Evolutionary conservation across 495 filamentous ascomycete species (phyloP).

Genomic region (Lophiotrema nucula): DNA sequence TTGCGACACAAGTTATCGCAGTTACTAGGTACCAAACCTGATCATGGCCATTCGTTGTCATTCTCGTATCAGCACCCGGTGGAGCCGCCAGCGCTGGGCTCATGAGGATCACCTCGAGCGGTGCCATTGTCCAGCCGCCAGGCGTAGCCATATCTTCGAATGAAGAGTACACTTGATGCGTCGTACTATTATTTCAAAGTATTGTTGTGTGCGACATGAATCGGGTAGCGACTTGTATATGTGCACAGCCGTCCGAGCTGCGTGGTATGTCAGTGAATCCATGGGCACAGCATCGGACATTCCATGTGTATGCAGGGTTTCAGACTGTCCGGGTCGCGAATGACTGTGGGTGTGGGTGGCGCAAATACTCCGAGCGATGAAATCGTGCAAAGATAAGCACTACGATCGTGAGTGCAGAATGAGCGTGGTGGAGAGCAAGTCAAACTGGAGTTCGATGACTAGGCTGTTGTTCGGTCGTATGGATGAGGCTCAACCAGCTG

Average conservation of each 20-base stretch:
- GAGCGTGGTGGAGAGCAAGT: background rate
- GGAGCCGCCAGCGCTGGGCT: background rate
- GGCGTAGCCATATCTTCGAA: background rate
- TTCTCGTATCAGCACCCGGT: slow-evolving; percentile 7
- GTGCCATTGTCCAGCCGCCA: background rate
- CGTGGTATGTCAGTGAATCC: too few species aligned
- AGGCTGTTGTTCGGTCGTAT: background rate
- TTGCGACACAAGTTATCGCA: slow-evolving; percentile 16
- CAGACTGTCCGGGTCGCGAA: background rate
- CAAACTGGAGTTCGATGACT: background rate
- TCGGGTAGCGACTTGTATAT: background rate
- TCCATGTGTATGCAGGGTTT: too few species aligned
- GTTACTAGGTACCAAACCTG: slow-evolving; percentile 22
- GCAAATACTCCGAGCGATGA: background rate
- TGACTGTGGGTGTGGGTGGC: background rate
- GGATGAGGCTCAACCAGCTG: background rate
- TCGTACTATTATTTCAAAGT: background rate
- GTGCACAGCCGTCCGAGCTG: background rate
- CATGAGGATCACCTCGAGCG: background rate
- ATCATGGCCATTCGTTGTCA: slow-evolving; percentile 16
- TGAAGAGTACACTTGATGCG: background rate
- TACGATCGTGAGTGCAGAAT: background rate
- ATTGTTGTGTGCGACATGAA: background rate
- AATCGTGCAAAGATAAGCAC: background rate
- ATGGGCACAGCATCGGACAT: too few species aligned